A percentile compares a stretch with the other conserved stretches of the same genome.
These are phyloP conservation scores for Eragrostis curvula DNA, from an alignment of 176 grass and related monocot genomes.

Conservation along the genomic window DNA sequence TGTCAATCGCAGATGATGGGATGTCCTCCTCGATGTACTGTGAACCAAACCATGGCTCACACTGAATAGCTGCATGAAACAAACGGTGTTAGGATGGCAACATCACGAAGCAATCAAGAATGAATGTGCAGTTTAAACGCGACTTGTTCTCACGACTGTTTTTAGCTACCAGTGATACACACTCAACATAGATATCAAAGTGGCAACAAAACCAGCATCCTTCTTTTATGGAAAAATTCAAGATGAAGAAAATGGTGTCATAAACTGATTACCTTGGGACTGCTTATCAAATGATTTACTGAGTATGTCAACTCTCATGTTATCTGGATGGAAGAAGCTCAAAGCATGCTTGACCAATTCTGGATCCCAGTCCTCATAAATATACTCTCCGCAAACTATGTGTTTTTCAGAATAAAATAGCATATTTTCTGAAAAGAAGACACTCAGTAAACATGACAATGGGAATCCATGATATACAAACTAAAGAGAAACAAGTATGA, in stretches of 20 bases:
- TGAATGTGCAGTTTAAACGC: conserved; percentile 32
- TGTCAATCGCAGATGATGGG: conserved; percentile 68
- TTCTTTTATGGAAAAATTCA: conserved; percentile 18
- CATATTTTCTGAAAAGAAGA: conserved; percentile 79
- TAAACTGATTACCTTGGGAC: conserved; percentile 69
- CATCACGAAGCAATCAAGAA: conserved; percentile 10
- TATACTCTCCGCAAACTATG: conserved; percentile 84
- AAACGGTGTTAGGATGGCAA: conserved; percentile 42
- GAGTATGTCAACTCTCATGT: conserved; percentile 88
- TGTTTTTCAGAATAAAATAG: conserved; percentile 82
- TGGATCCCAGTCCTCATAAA: conserved; percentile 85
- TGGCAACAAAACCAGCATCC: conserved; percentile 3
- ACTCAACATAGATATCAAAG: conserved; percentile 21
- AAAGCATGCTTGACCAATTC: conserved; percentile 68
- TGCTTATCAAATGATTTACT: conserved; percentile 91
- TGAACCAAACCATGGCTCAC: conserved; percentile 95
- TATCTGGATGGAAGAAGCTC: conserved; percentile 90
- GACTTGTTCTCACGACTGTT: neutral
- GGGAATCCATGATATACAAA: conserved; percentile 13
- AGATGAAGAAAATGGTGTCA: conserved; percentile 7
- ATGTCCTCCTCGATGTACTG: conserved; percentile 92
- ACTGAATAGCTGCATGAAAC: conserved; percentile 66
- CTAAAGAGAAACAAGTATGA: conserved; percentile 34
- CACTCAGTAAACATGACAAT: conserved; percentile 19
- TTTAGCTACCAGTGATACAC: neutral